Evolutionary conservation across 805 yeast genomes (phyloP), one percentile per base, ranked within the genome.

Genomic region (Candida endomychidarum): DNA sequence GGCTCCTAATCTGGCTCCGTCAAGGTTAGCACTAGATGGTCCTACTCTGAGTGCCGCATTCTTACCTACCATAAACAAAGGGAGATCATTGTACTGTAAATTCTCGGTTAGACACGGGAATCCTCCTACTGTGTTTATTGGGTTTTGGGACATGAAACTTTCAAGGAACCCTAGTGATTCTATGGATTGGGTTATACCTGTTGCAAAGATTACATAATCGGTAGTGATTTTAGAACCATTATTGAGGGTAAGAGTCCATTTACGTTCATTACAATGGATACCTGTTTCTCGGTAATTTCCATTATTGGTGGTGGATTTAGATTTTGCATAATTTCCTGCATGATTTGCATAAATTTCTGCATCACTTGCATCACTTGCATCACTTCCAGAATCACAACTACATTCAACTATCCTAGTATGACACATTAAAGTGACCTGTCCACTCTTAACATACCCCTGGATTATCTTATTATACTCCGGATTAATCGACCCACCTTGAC

Each of bases 401-500:
- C 57, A 53, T 2, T 50, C 40, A 1, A 38, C 38, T 12, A 71
- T 56, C 2, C 50, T 47, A n/a, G 69, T 54, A 43, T 51, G 48
- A 24, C 56, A 57, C 38, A 54, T 43, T 8, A 70, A 42, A 2
- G 49, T 55, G 11, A 70, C 51, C 19, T 43, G 55, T 1, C 72
- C 72, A 3, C 37, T 43, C 27, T 55, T 56, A 7, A 53, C 58
- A 36, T 64, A 64, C 7, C 56, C 50, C 45, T 52, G 49, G 16
- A 67, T 40, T 9, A 55, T 51, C 37, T 58, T 60, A 45, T 63
- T 56, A 46, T 69, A 70, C 40, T 68, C 73, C 0, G 77, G 77
- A 40, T 70, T 71, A 11, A 71, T 56, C 9, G 72, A 67, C 0
- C 77, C 76, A 8, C 75, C 75, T 44, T 67, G 65, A 39, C 76